A percentile compares a stretch with the other conserved stretches of the same genome.
Conservation (phyloP, 345 rosid genomes). For the Corchorus olitorius region DNA sequence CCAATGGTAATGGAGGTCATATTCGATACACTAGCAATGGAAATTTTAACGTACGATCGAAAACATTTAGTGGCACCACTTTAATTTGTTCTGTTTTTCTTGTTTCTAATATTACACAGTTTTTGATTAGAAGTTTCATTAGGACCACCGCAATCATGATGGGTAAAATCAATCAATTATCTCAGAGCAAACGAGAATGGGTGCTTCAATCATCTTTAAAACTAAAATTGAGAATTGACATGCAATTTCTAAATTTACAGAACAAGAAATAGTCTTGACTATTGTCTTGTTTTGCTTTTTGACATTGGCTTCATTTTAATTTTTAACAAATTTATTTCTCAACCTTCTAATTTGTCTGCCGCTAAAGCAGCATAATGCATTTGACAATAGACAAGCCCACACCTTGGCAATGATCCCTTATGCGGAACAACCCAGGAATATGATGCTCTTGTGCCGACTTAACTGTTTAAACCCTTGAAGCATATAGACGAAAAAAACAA, state of each 20-base stretch:
- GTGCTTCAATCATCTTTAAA: neutral
- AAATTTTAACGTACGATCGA: neutral
- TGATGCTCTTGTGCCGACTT: constrained; percentile 26
- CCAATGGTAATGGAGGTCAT: neutral
- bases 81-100: neutral
- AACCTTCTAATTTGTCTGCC: neutral
- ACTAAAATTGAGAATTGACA: neutral
- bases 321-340: no score
- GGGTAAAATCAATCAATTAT: no score
- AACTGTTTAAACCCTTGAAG: neutral
- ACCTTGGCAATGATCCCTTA: constrained; percentile 16
- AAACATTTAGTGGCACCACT: neutral
- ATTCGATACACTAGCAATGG: neutral
- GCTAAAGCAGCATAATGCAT: constrained; percentile 15
- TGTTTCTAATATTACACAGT: no score
- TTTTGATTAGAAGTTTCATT: neutral
- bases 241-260: neutral
- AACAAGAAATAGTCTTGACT: neutral
- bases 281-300: no score
- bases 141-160: no score
- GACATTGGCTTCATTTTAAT: no score
- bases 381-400: constrained; percentile 27
- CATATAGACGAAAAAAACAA: constrained; percentile 10
- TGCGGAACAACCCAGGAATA: constrained; percentile 26
- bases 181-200: no score